Evolutionary conservation across 306 rosid species (phyloP), one percentile per base, ranked within the genome.

Genomic region (Senna siamea): DNA sequence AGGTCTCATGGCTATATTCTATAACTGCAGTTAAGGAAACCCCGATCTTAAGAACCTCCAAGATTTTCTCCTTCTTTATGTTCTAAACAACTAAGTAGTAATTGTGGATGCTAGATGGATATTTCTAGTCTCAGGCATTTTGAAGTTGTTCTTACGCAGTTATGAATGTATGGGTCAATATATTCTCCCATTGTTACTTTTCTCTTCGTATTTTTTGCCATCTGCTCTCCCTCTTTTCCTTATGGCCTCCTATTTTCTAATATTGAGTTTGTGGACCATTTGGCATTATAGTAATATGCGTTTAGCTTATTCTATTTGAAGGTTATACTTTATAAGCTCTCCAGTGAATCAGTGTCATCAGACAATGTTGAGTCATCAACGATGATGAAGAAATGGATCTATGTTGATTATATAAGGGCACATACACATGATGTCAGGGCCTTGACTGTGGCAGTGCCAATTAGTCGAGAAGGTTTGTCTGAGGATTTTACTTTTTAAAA

Each of bases 391-490:
- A 92, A 79, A 81, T 94, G 99, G 99, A 78, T 70, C 70, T 88
- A 89, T 71, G 86, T 92, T 85, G 96, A 92, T 56, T 80, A 84
- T 80, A 82, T 81, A 15, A 88, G 91, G 76, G 88, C 91, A 77
- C 98, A 95, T 75, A 82, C 98, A 32, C 98, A 92, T 69, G 99
- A 95, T 69, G 72, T 92, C 68, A 86, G 85, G 84, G 96, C 99
- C 43, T 82, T 95, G 85, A 78, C 98, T 38, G 90, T 95, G 65
- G 98, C 97, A 75, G 85, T 92, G 51, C 99, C 99, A 0, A 92
- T 92, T 61, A 70, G 88, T 73, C 88, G 80, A 78, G 99, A 94
- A 91, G 98, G 96, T 92, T 30, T 70, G 68, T 76, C 66, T 52
- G 6, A 62, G 53, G 75, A 44, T 73, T 69, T 37, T 63, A 12